Percentiles rank a stretch among this genome's conserved stretches.
Conservation (phyloP, 2,329 filamentous ascomycete species). For the Pseudogymnoascus sp. region DNA sequence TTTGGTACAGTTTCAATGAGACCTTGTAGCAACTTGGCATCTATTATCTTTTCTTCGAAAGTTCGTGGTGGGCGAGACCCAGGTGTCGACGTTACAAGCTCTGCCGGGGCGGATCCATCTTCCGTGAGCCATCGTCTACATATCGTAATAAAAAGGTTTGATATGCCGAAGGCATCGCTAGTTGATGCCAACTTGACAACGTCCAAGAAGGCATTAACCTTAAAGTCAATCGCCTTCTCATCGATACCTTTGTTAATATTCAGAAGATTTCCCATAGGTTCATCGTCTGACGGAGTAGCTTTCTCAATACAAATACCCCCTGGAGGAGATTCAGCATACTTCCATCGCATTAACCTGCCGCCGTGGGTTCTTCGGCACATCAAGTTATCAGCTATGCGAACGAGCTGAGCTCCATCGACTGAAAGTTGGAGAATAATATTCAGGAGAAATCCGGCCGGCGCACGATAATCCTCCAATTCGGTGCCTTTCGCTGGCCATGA, state of each 20-base stretch:
- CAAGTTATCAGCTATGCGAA: constrained; percentile 44
- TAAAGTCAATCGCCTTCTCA: constrained; percentile 37
- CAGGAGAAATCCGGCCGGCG: constrained; percentile 42
- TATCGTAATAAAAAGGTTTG: constrained; percentile 51
- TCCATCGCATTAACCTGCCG: constrained; percentile 38
- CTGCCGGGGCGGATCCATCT: constrained; percentile 13
- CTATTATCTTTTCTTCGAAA: constrained; percentile 41
- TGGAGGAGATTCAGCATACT: constrained; percentile 37
- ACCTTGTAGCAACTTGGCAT: constrained; percentile 55
- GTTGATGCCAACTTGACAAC: constrained; percentile 35
- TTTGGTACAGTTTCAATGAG: constrained; percentile 57
- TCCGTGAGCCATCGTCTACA: constrained; percentile 48
- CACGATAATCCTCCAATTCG: constrained; percentile 32
- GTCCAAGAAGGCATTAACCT: constrained; percentile 39
- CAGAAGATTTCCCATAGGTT: constrained; percentile 9
- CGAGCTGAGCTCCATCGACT: constrained; percentile 41
- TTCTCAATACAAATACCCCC: constrained; percentile 45
- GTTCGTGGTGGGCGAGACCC: constrained; percentile 23
- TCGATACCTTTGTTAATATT: neutral
- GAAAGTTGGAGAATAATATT: constrained; percentile 50
- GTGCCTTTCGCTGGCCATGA: constrained; percentile 38
- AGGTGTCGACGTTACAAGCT: constrained; percentile 18
- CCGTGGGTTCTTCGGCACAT: constrained; percentile 43
- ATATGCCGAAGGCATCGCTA: constrained; percentile 37
- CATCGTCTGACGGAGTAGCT: neutral